Percentiles rank a stretch among this genome's conserved stretches.
Evolutionary conservation across 2,329 filamentous ascomycete species (phyloP).

Genomic region (Taxawa tesnikishii): DNA sequence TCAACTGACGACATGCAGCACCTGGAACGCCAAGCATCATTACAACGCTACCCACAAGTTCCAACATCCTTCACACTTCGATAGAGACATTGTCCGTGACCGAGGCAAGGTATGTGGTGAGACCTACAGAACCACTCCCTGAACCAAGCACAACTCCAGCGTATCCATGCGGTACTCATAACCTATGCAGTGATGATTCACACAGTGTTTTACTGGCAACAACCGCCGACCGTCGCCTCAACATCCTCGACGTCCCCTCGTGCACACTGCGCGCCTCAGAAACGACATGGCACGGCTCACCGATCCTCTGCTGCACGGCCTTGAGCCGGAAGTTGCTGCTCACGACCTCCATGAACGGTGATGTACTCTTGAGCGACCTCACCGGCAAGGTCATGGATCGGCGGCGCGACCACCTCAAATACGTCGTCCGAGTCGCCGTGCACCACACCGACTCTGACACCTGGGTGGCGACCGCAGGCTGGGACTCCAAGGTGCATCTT

Average conservation of each 20-base stretch:
- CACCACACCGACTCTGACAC: conserved; percentile 16
- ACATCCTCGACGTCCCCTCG: conserved; percentile 29
- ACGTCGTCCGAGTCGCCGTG: conserved; percentile 39
- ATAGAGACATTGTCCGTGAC: conserved; percentile 13
- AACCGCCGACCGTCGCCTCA: conserved; percentile 35
- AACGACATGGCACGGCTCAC: conserved; percentile 34
- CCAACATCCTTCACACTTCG: conserved; percentile 43
- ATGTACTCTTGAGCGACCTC: conserved; percentile 36
- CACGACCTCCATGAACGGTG: conserved; percentile 48
- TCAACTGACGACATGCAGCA: conserved; percentile 19
- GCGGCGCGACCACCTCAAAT: conserved; percentile 47
- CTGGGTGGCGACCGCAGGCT: conserved; percentile 46
- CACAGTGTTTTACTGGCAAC: conserved; percentile 25
- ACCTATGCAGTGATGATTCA: neutral
- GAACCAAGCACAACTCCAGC: no score
- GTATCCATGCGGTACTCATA: conserved; percentile 2
- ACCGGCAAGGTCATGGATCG: conserved; percentile 28
- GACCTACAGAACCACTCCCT: neutral
- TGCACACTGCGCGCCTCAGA: conserved; percentile 23
- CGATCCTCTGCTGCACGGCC: conserved; percentile 39
- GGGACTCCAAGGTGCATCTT: conserved; percentile 45
- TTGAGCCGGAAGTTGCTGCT: conserved; percentile 34
- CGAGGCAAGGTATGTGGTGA: conserved; percentile 2
- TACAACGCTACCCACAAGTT: conserved; percentile 29
- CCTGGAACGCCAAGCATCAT: conserved; percentile 32